Conservation (phyloP, 108 stramenopile species). For the Skeletonema grethae region DNA sequence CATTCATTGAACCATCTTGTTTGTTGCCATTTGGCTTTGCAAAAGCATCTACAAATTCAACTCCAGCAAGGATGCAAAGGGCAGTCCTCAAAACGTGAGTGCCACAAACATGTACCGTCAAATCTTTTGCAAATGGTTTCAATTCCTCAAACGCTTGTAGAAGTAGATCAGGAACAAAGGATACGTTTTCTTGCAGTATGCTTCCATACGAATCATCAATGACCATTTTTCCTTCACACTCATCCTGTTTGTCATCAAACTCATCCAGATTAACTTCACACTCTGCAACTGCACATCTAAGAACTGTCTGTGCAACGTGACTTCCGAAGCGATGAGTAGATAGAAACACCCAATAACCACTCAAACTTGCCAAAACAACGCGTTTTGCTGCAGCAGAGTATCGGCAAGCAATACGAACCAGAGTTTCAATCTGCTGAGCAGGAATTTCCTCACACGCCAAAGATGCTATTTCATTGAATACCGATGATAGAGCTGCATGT, state of each 20-base stretch:
- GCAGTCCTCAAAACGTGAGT: conserved; percentile 82
- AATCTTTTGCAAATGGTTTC: conserved; percentile 51
- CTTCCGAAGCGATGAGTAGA: conserved; percentile 86
- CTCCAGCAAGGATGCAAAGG: conserved; percentile 74
- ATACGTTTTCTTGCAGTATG: conserved; percentile 14
- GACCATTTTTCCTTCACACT: conserved; percentile 53
- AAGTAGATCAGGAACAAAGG: conserved; percentile 51
- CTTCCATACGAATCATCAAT: conserved; percentile 53
- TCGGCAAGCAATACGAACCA: conserved; percentile 66
- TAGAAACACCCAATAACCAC: conserved; percentile 72
- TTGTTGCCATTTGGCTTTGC: conserved; percentile 11
- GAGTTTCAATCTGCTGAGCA: conserved; percentile 66
- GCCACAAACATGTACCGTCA: conserved; percentile 84
- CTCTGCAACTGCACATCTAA: conserved; percentile 52
- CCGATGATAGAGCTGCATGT: conserved; percentile 73
- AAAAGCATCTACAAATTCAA: conserved; percentile 55
- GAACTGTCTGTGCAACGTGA: conserved; percentile 81
- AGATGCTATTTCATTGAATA: conserved; percentile 79
- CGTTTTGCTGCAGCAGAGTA: conserved; percentile 68
- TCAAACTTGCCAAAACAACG: conserved; percentile 53
- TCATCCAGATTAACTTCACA: conserved; percentile 50
- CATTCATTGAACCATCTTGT: conserved; percentile 17
- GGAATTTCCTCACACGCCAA: conserved; percentile 80
- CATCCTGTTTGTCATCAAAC: conserved; percentile 30
- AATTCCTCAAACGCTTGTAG: conserved; percentile 63